Evolutionary conservation across 1,284 basidiomycete genomes (phyloP), one percentile per base, ranked within the genome.

Genomic region (Tetrapyrgos nigripes): DNA sequence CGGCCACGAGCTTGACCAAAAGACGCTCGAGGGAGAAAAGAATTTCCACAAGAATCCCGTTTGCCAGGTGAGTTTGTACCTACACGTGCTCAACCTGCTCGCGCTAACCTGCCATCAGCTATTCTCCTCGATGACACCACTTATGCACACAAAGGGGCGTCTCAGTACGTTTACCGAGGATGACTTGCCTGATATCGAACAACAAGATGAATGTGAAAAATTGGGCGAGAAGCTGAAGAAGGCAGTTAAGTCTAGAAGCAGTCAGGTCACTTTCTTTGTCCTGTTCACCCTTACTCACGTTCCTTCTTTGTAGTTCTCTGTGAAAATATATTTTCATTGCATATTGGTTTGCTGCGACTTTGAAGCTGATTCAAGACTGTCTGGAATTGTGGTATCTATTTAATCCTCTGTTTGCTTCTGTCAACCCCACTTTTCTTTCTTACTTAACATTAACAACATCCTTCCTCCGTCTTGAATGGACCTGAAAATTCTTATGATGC

Each of bases 351-450:
- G 96, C 94, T 0, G 81, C 79, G 0, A 51, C 76, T 21, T 77
- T 94, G 53, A 96, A 97, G 76, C 65, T 92, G 13, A 50, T 85
- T 0, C 94, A 96, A 73, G 96, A 98, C 71, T 76, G 78, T 45
- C 77, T 97, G n/a, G n/a, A n/a, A n/a, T n/a, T n/a, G n/a, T n/a
- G n/a, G n/a, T n/a, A n/a, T n/a, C n/a, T n/a, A n/a, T n/a, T n/a
- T n/a, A n/a, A n/a, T n/a, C n/a, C n/a, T n/a, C n/a, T n/a, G n/a
- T n/a, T n/a, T n/a, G n/a, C n/a, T n/a, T n/a, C n/a, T n/a, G n/a
- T n/a, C n/a, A n/a, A n/a, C n/a, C n/a, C n/a, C n/a, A n/a, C n/a
- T n/a, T n/a, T n/a, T n/a, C n/a, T n/a, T n/a, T n/a, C n/a, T n/a
- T n/a, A n/a, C n/a, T n/a, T n/a, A n/a, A n/a, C n/a, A n/a, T n/a